Conservation (phyloP, 352 stramenopile species). For the Thraustochytrium sp. region DNA sequence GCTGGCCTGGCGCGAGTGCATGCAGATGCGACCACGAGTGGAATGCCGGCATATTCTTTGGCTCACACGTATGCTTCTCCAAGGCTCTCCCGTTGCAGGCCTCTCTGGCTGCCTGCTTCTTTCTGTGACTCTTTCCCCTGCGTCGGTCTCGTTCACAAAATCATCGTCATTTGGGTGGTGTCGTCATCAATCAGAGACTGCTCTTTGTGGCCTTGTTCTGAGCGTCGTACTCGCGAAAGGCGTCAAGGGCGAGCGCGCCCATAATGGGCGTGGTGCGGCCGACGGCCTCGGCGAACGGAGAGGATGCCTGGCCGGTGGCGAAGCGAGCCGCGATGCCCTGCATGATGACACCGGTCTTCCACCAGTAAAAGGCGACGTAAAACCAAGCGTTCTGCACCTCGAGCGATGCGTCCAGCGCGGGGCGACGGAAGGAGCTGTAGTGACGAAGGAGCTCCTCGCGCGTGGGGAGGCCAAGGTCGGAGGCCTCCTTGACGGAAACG, state of each 20-base stretch:
- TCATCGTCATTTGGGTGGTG: too few species aligned
- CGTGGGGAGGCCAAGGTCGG: conserved; percentile 17
- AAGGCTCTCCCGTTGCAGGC: too few species aligned
- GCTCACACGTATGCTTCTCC: too few species aligned
- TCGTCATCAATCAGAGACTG: too few species aligned
- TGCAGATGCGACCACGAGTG: too few species aligned
- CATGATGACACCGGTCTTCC: conserved; percentile 75
- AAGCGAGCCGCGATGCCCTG: conserved; percentile 66
- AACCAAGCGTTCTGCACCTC: conserved; percentile 48
- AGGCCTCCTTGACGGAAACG: background rate
- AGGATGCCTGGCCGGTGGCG: conserved; percentile 59
- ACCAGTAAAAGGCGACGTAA: conserved; percentile 72
- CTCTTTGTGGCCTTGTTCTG: background rate
- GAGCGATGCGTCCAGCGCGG: conserved; percentile 23
- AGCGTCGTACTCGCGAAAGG: background rate
- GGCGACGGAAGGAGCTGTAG: conserved; percentile 6
- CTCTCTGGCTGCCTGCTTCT: too few species aligned
- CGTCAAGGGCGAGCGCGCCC: background rate
- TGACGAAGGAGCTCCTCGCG: background rate
- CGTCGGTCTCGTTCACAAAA: too few species aligned
- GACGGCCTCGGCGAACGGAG: background rate
- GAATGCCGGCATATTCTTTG: too few species aligned
- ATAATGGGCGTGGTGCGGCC: conserved; percentile 7
- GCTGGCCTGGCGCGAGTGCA: too few species aligned
- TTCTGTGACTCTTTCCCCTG: too few species aligned